These are phyloP conservation scores for Pichia ethanolica DNA, from an alignment of 805 yeast species.

Conservation along the genomic window DNA sequence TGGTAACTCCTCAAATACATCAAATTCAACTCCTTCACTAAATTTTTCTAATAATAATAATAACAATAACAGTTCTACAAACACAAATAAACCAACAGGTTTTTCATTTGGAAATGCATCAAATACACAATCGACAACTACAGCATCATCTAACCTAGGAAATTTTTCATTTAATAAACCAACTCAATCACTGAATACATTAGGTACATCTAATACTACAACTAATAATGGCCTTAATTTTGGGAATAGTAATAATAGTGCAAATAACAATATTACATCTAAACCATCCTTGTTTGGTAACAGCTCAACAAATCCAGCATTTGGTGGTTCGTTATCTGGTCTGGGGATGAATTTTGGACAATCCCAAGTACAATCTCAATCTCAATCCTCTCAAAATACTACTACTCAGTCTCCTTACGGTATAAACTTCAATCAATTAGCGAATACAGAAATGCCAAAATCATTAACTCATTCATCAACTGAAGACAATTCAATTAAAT, in stretches of 20 bases:
- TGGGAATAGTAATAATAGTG: background rate
- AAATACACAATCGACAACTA: constrained; percentile 6
- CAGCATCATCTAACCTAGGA: background rate
- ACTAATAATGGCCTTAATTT: too few relatives aligned
- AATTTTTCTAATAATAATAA: constrained; percentile 1
- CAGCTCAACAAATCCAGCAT: constrained; percentile 11
- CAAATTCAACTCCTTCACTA: background rate
- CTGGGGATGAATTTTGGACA: constrained; percentile 11
- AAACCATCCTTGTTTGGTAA: constrained; percentile 22
- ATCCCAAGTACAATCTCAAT: constrained; percentile 6
- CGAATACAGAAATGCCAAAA: constrained; percentile 24
- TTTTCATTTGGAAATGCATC: constrained; percentile 21
- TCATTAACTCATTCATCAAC: constrained; percentile 18
- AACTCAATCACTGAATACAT: background rate
- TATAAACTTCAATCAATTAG: constrained; percentile 11
- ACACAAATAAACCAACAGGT: constrained; percentile 7
- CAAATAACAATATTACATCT: constrained; percentile 2
- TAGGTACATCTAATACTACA: too few relatives aligned
- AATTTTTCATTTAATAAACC: background rate
- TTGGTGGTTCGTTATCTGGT: constrained; percentile 2
- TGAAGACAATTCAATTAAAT: background rate
- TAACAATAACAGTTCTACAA: background rate
- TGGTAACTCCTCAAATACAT: constrained; percentile 11
- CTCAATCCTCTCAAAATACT: background rate
- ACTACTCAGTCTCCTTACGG: constrained; percentile 20